Evolutionary conservation across 1,284 basidiomycete genomes (phyloP).

Genomic region (Rhodotorula sp.): DNA sequence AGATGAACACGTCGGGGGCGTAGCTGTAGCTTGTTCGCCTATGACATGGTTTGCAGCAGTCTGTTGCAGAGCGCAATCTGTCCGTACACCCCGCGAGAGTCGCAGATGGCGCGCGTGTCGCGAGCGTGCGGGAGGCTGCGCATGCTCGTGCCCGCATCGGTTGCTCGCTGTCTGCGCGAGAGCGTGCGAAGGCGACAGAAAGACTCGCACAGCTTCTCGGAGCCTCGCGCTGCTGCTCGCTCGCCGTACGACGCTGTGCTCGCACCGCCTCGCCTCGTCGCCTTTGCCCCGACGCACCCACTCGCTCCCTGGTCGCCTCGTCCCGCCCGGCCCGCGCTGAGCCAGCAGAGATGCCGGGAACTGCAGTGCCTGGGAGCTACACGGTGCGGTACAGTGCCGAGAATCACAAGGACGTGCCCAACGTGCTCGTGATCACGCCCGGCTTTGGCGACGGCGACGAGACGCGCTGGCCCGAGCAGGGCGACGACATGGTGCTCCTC

Average conservation of each 20-base stretch:
- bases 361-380: conserved; percentile 2
- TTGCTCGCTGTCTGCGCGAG: no score
- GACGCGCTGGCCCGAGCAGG: conserved; percentile 26
- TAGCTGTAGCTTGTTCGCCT: not conserved
- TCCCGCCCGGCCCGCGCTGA: not conserved
- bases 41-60: not conserved
- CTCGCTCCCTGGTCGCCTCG: not conserved
- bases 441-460: conserved; percentile 26
- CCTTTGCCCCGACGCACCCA: not conserved
- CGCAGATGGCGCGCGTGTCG: no score
- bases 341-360: not conserved
- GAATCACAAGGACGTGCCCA: conserved; percentile 5
- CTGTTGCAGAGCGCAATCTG: no score
- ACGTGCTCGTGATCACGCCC: conserved; percentile 5
- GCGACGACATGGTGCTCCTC: conserved; percentile 27
- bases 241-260: no score
- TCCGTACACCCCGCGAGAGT: no score
- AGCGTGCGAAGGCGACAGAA: no score
- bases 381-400: not conserved
- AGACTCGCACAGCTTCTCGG: no score
- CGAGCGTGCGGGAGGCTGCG: no score
- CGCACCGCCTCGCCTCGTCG: no score
- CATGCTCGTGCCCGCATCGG: no score
- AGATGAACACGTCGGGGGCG: conserved; percentile 19
- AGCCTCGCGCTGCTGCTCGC: no score